These are phyloP conservation scores for Populus alba DNA, from an alignment of 345 rosid species.

Conservation along the genomic window DNA sequence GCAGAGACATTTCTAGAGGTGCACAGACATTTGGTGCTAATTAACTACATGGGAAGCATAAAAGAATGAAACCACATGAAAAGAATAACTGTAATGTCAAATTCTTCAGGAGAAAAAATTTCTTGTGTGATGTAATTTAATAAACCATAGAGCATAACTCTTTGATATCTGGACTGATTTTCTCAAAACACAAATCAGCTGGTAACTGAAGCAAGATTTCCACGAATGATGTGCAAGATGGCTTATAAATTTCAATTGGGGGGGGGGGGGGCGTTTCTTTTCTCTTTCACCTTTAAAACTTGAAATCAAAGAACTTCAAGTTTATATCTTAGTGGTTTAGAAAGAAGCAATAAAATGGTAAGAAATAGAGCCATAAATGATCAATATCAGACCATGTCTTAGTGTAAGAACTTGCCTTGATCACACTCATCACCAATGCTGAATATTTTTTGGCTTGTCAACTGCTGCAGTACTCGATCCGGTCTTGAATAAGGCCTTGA, in stretches of 20 bases:
- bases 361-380: not conserved
- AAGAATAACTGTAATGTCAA: too few species aligned
- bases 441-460: constrained; percentile 50
- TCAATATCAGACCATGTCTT: not conserved
- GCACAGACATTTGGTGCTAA: too few species aligned
- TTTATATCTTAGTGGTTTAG: not conserved
- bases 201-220: not conserved
- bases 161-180: not conserved
- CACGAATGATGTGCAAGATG: not conserved
- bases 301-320: not conserved
- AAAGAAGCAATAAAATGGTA: not conserved
- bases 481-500: constrained; percentile 70
- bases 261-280: too few species aligned
- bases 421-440: constrained; percentile 47
- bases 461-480: constrained; percentile 41
- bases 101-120: too few species aligned
- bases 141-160: not conserved
- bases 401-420: constrained; percentile 49
- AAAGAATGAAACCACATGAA: too few species aligned
- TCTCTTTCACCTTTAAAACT: not conserved
- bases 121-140: too few species aligned
- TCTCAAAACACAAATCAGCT: not conserved
- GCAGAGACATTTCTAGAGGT: too few species aligned
- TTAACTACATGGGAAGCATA: too few species aligned
- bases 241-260: not conserved